Evolutionary conservation across 495 filamentous ascomycete species (phyloP), one percentile per base, ranked within the genome.

Genomic region (Podospora anserina): DNA sequence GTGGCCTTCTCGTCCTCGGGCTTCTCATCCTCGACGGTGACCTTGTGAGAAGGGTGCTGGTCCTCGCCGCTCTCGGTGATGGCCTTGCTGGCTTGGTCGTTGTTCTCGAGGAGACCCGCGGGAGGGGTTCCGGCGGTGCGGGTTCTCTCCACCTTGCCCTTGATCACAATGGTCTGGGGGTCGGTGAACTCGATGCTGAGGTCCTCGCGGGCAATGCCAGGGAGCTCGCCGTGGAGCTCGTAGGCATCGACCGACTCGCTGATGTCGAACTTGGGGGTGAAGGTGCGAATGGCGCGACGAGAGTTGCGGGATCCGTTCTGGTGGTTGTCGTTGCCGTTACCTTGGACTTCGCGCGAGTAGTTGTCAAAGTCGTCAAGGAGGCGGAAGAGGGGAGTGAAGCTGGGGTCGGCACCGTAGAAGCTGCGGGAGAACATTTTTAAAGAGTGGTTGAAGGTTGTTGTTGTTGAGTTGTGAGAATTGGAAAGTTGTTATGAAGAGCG

Each of bases 181-280:
- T 97, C 93, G 60, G 86, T 87, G 85, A 96, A 96, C 77, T 96
- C 92, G 74, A 97, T 90, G 63, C 87, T 81, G 70, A 97, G 78
- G 74, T 95, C 84, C 69, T 89, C 86, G 72, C 92, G 90, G 63
- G 91, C 86, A 66, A 93, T 83, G 54, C 94, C 94, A 0, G 94
- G 92, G 1, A 97, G 85, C 76, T 97, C 94, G 71, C 93, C 93
- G 71, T 95, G 88, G 3, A 97, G 88, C 71, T 93, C 85, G 77
- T 93, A 97, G 70, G 77, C 77, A 20, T 86, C 76, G 28, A 83
- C 82, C 1, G 82, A 77, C 79, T 96, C 92, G 69, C 85, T 85
- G 56, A 96, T 84, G 74, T 97, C 93, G 80, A 97, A 97, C 69
- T 86, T 69, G 68, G 72, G 72, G 32, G 53, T 68, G 67, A 74